Base-by-base conservation (phyloP, 108 stramenopile species). In the Conticribra guillardii region DNA sequence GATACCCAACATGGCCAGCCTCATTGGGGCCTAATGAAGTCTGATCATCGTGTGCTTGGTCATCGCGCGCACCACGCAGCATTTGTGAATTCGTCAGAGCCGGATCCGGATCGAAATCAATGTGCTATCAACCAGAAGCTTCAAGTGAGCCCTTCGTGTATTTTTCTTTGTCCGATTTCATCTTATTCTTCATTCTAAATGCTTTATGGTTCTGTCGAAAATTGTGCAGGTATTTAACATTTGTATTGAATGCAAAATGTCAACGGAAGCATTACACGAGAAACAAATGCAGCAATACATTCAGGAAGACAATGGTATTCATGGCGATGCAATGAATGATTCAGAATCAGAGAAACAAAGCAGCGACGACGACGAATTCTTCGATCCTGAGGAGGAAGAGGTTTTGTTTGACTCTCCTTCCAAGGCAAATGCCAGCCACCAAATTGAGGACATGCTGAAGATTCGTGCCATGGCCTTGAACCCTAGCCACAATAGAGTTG, bases 101-200 rank as follows among this genome's bases (percentile, higher is more conserved):
- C 87, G n/a, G 86, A 92, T 56, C 90, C 93, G 17, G 87, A 86
- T 54, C 84, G 87, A 26, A 62, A 76, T 45, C 66, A 89, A 62
- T 95, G 93, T 37, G 68, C 92, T 37, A 89, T 95, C 63, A 87
- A 88, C 51, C 93, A 95, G 70, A 95, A 90, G 54, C 68, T 95
- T n/a, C 88, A 94, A 60, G 77, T 72, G 59, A 28, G 63, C 7
- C 34, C 18, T 72, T 29, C 47, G 4, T 1, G 59, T 21, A 22
- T 7, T 44, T 50, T 65, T 50, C 49, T 52, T 52, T 52, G 50
- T 28, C 54, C 19, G 37, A 23, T 57, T 41, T 29, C 4, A 4
- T 23, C 18, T 11, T 3, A 29, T 62, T 49, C 4, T 27, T 60
- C n/a, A n/a, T n/a, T n/a, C n/a, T n/a, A n/a, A n/a, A n/a, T n/a